Evolutionary conservation across 805 yeast species (phyloP), one percentile per base, ranked within the genome.

Genomic region (Metschnikowia proteae): DNA sequence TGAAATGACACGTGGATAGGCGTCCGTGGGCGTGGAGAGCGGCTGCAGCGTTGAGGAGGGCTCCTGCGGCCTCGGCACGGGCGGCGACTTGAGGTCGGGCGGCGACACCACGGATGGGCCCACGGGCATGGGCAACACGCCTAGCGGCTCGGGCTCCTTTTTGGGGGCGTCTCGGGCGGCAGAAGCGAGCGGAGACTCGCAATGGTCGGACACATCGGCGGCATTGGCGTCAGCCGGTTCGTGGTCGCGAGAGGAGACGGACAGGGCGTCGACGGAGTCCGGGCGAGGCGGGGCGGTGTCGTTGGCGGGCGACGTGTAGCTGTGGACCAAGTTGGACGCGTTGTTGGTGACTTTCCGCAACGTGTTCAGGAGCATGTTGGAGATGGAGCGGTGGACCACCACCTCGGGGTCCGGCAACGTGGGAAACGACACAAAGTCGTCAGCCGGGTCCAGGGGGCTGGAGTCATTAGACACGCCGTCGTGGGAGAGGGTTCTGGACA

Each of bases 401-500:
- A 61, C 60, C 46, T 71, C 70, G 2, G 76, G 76, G 57, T 73
- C 76, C 6, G 76, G 74, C 22, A 73, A 58, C 6, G 69, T 70
- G 7, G 78, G 78, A 45, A 73, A 73, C 32, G 76, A 71, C 37
- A 65, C 64, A 50, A 64, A 73, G 55, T 72, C 76, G 11, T 61
- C 62, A 11, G 41, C 45, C 8, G 51, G 41, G 22, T 39, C 46
- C 30, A 34, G 6, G 10, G 36, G 4, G 28, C 17, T 27, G 22
- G 35, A 26, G 38, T 43, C 43, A 37, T 44, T 48, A 25, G 50
- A 26, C 23, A 26, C 8, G 17, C 29, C 47, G 10, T 47, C 50
- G 11, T n/a, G 37, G 11, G 42, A 37, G 26, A 36, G 23, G 37
- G 22, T 45, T 8, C 43, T 35, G 26, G 41, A 31, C 50, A 47